A percentile compares a stretch with the other conserved stretches of the same genome.
These are phyloP conservation scores for Panicum hallii DNA, from an alignment of 202 grass and related monocot species.

Conservation along the genomic window DNA sequence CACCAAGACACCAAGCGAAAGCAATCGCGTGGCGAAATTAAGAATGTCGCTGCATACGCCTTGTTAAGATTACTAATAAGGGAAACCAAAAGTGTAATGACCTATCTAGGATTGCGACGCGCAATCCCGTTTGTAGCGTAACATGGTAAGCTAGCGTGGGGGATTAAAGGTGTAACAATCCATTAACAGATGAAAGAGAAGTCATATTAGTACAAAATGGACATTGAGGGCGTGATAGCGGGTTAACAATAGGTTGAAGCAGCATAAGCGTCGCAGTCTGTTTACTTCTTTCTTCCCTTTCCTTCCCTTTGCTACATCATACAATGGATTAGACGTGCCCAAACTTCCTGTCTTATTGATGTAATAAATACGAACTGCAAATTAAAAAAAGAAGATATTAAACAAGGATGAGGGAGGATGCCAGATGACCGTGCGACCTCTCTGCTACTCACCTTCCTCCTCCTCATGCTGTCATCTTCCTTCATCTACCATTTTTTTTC, in stretches of 20 bases:
- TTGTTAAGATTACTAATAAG: constrained; percentile 32
- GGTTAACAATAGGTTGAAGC: constrained; percentile 19
- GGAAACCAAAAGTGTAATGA: constrained; percentile 37
- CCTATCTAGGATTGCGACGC: constrained; percentile 28
- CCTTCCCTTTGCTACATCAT: background rate
- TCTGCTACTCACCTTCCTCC: too few relatives aligned
- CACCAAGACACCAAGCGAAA: constrained; percentile 22
- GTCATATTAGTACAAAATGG: constrained; percentile 21
- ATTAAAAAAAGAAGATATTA: too few relatives aligned
- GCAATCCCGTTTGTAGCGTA: constrained; percentile 41
- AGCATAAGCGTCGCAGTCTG: background rate
- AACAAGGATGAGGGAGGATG: too few relatives aligned
- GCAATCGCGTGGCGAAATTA: constrained; percentile 12
- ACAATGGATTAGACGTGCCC: too few relatives aligned
- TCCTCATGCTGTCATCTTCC: too few relatives aligned
- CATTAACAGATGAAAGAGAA: constrained; percentile 30
- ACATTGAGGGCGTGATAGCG: background rate
- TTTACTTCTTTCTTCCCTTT: background rate
- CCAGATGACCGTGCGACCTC: too few relatives aligned
- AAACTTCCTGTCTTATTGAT: background rate
- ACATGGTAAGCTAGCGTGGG: constrained; percentile 23
- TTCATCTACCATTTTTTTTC: too few relatives aligned
- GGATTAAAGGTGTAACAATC: constrained; percentile 26
- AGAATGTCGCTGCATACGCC: background rate
- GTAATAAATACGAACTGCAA: background rate